These are phyloP conservation scores for Wallacemonas sp. DNA, from an alignment of 208 protist species.

Conservation along the genomic window DNA sequence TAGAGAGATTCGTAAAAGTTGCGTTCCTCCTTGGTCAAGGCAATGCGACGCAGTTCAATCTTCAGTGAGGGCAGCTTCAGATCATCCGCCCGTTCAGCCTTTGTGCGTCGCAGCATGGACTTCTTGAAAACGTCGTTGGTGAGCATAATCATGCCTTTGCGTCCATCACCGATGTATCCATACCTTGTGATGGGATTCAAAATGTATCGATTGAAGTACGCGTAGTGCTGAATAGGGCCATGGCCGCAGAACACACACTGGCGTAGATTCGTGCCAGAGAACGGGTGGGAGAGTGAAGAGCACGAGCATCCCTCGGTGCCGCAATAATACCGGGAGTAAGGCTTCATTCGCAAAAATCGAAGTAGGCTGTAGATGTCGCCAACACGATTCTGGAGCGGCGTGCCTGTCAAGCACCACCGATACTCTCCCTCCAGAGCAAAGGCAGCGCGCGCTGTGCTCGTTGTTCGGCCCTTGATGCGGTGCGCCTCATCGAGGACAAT, in stretches of 20 bases:
- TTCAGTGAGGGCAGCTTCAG: constrained; percentile 74
- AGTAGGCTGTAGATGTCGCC: constrained; percentile 96
- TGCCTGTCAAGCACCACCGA: constrained; percentile 94
- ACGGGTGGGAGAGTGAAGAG: constrained; percentile 85
- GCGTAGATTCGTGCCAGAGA: constrained; percentile 68
- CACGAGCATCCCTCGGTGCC: constrained; percentile 84
- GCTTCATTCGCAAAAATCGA: constrained; percentile 91
- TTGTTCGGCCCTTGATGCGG: constrained; percentile 89
- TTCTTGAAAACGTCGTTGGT: constrained; percentile 86
- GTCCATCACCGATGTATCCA: constrained; percentile 91
- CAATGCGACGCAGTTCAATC: constrained; percentile 50
- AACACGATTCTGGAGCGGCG: constrained; percentile 97
- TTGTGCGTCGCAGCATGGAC: constrained; percentile 91
- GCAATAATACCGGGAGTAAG: constrained; percentile 90
- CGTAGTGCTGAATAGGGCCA: constrained; percentile 91
- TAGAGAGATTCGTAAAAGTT: constrained; percentile 93
- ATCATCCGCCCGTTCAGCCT: constrained; percentile 80
- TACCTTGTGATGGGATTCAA: constrained; percentile 95
- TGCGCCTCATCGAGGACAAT: constrained; percentile 94
- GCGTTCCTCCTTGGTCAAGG: constrained; percentile 75
- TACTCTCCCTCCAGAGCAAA: constrained; percentile 78
- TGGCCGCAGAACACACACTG: constrained; percentile 92
- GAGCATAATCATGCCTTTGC: constrained; percentile 84
- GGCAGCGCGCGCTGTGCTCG: constrained; percentile 79
- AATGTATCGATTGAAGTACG: constrained; percentile 92